Conservation (phyloP, 2,329 filamentous ascomycete species). For the Diaporthe citrichinensis region DNA sequence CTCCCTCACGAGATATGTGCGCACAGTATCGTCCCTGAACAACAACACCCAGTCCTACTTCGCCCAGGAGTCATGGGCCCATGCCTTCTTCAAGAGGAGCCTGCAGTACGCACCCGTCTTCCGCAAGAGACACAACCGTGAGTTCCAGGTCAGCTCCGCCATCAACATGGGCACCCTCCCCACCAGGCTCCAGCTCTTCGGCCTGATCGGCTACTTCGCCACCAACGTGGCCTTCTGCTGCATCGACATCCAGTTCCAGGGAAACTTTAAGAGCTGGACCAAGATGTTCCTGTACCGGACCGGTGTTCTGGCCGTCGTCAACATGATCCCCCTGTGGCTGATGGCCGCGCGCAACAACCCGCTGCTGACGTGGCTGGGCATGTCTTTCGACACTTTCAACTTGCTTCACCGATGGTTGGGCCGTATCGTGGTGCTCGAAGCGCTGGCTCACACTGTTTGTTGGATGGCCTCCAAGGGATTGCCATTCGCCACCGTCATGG, state of each 20-base stretch:
- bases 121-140: constrained; percentile 82
- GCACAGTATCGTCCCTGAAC: constrained; percentile 81
- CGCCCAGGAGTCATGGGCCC: constrained; percentile 66
- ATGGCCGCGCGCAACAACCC: constrained; percentile 85
- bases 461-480: constrained; percentile 58
- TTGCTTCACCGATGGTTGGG: constrained; percentile 86
- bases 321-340: constrained; percentile 83
- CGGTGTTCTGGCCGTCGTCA: constrained; percentile 78
- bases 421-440: constrained; percentile 80
- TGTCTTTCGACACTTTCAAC: constrained; percentile 89
- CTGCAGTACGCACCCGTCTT: constrained; percentile 79
- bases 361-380: constrained; percentile 77
- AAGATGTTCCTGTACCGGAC: constrained; percentile 75
- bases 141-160: constrained; percentile 73
- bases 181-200: constrained; percentile 80
- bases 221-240: constrained; percentile 85
- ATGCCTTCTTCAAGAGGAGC: constrained; percentile 76
- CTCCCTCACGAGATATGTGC: constrained; percentile 75
- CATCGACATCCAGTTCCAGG: constrained; percentile 72
- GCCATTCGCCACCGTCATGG: constrained; percentile 64
- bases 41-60: constrained; percentile 88
- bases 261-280: constrained; percentile 59
- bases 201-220: constrained; percentile 77
- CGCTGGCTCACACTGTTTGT: constrained; percentile 76
- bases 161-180: constrained; percentile 79